These are phyloP conservation scores for Brassica cretica DNA, from an alignment of 345 rosid genomes.

Conservation along the genomic window DNA sequence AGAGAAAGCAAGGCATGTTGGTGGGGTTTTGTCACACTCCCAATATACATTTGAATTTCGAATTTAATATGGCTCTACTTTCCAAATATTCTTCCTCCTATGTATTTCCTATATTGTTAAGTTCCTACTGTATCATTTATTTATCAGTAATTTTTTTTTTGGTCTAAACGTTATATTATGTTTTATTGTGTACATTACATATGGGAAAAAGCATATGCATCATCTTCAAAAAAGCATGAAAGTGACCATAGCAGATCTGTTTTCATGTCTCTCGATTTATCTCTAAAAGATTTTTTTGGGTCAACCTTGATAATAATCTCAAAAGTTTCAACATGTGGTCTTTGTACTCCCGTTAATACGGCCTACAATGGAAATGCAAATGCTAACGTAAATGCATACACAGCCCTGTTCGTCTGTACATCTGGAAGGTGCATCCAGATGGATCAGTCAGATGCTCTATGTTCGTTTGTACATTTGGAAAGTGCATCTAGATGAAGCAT, in stretches of 20 bases:
- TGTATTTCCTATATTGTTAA: conserved; percentile 23
- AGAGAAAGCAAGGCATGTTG: conserved; percentile 44
- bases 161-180: not conserved
- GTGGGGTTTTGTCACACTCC: conserved; percentile 40
- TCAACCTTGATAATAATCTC: not conserved
- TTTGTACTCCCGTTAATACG: not conserved
- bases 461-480: not conserved
- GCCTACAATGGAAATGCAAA: not conserved
- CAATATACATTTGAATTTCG: conserved; percentile 49
- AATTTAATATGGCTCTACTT: conserved; percentile 43
- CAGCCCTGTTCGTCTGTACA: not conserved
- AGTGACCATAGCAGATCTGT: not conserved
- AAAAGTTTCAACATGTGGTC: not conserved
- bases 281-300: not conserved
- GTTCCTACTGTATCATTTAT: conserved; percentile 26
- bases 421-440: not conserved
- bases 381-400: not conserved
- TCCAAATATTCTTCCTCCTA: conserved; percentile 41
- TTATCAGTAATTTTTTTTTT: conserved; percentile 17
- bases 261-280: not conserved
- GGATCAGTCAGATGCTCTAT: too few species aligned
- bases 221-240: not conserved
- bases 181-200: not conserved
- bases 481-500: not conserved
- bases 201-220: not conserved